Evolutionary conservation across 2,329 filamentous ascomycete species (phyloP).

Genomic region (Fusarium brachygibbosum): DNA sequence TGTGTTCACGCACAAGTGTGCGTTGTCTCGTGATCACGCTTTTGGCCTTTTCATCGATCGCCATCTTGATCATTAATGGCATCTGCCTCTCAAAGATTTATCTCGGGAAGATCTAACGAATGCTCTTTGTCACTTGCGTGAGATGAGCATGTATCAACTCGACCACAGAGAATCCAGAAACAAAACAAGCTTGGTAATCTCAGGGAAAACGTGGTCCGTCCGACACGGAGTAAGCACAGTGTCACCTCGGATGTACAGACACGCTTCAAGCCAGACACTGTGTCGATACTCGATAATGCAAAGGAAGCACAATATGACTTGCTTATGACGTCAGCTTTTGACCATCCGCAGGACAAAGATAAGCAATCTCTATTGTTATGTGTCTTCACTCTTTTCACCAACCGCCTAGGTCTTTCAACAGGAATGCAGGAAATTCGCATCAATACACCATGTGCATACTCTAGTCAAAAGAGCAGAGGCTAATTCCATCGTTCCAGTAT

Average conservation of each 20-base stretch:
- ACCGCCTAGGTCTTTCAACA: neutral
- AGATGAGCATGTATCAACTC: neutral
- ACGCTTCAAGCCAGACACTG: conserved; percentile 37
- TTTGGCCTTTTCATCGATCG: neutral
- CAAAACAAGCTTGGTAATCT: conserved; percentile 24
- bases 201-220: neutral
- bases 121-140: conserved; percentile 23
- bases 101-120: conserved; percentile 28
- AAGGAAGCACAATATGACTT: conserved; percentile 44
- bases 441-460: neutral
- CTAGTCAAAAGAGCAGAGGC: neutral
- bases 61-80: conserved; percentile 18
- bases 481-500: neutral
- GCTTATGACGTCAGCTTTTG: conserved; percentile 44
- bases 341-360: conserved; percentile 17
- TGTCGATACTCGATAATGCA: conserved; percentile 36
- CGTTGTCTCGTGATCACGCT: conserved; percentile 6
- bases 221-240: conserved; percentile 39
- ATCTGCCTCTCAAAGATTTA: conserved; percentile 2
- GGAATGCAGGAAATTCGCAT: neutral
- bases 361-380: conserved; percentile 12
- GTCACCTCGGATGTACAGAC: conserved; percentile 23
- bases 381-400: neutral
- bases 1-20: conserved; percentile 28
- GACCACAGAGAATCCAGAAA: conserved; percentile 20